These are phyloP conservation scores for Floccularia luteovirens DNA, from an alignment of 768 basidiomycete genomes.

Conservation along the genomic window DNA sequence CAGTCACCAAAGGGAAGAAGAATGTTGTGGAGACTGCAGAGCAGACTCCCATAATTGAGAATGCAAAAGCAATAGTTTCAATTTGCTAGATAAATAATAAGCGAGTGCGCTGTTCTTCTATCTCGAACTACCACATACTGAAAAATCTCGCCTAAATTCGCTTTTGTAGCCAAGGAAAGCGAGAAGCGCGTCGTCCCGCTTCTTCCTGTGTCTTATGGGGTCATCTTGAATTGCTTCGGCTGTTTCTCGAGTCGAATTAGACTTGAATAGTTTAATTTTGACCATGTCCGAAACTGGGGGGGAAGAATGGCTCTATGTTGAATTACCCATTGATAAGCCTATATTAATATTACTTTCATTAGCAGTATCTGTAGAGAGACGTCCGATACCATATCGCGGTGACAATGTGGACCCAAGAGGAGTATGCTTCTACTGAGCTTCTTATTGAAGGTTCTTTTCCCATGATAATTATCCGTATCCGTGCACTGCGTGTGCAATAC, in stretches of 20 bases:
- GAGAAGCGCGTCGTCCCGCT: conserved; percentile 6
- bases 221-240: background rate
- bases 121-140: conserved; percentile 23
- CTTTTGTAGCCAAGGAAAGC: conserved; percentile 49
- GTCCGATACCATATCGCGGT: too few species aligned
- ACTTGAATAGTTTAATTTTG: background rate
- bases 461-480: too few species aligned
- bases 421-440: too few species aligned
- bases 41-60: conserved; percentile 56
- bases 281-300: background rate
- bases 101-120: background rate
- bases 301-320: background rate
- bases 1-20: conserved; percentile 42
- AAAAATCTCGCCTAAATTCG: conserved; percentile 55
- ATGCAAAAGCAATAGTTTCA: conserved; percentile 47
- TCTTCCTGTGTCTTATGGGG: background rate
- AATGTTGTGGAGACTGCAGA: conserved; percentile 48
- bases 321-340: too few species aligned
- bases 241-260: background rate
- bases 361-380: too few species aligned
- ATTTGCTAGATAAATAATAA: conserved; percentile 8
- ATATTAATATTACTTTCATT: too few species aligned
- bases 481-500: too few species aligned
- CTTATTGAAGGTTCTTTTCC: too few species aligned
- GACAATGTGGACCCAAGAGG: too few species aligned